A percentile compares a stretch with the other conserved stretches of the same genome.
Conservation (phyloP, 2,329 filamentous ascomycete species). For the Hansfordia pulvinata region DNA sequence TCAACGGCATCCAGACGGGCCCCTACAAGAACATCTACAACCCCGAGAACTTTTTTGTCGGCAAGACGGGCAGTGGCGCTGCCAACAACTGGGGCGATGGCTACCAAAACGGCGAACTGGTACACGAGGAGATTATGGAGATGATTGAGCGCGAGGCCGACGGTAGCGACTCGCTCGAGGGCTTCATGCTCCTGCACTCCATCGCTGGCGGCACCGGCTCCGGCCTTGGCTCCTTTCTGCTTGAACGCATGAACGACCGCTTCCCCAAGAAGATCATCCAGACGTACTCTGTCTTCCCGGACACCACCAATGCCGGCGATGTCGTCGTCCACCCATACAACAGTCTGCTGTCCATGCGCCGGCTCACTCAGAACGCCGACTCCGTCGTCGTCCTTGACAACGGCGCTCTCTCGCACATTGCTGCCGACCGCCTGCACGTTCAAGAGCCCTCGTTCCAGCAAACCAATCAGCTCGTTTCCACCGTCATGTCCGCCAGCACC, state of each 20-base stretch:
- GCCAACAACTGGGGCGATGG: constrained; percentile 98
- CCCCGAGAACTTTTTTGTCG: constrained; percentile 96
- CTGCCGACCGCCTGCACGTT: constrained; percentile 85
- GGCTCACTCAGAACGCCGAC: constrained; percentile 90
- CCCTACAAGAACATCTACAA: constrained; percentile 99
- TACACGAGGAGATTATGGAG: constrained; percentile 95
- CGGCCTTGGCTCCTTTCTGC: constrained; percentile 85
- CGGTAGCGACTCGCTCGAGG: constrained; percentile 93
- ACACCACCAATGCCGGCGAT: constrained; percentile 74
- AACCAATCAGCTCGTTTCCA: constrained; percentile 92
- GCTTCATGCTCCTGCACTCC: constrained; percentile 97
- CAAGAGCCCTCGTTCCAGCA: constrained; percentile 94
- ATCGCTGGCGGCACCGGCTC: constrained; percentile 96
- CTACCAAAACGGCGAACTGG: constrained; percentile 80
- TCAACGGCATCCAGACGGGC: constrained; percentile 84
- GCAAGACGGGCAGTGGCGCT: constrained; percentile 84
- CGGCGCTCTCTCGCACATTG: constrained; percentile 83
- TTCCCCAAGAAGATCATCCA: constrained; percentile 99
- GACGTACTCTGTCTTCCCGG: constrained; percentile 96
- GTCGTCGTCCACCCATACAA: constrained; percentile 99
- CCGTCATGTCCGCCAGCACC: constrained; percentile 97
- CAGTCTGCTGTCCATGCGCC: constrained; percentile 80
- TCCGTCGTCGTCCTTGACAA: constrained; percentile 97
- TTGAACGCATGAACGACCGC: constrained; percentile 90
- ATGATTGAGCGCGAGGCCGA: constrained; percentile 99